Evolutionary conservation across 1,139 yeast species (phyloP).

Genomic region (Hanseniaspora sp.): DNA sequence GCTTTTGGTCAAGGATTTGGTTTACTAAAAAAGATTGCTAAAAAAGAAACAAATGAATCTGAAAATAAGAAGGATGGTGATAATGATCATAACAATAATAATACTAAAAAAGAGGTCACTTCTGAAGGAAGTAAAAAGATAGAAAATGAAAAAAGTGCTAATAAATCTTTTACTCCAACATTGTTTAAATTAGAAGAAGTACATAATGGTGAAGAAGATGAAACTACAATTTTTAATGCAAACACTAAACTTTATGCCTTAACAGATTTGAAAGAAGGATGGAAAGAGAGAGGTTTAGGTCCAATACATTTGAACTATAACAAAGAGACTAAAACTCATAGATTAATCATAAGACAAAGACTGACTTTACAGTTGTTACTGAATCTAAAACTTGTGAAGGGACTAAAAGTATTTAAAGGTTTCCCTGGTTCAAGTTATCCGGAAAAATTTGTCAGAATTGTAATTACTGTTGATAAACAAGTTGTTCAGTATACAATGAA

Average conservation of each 20-base stretch:
- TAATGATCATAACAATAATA: conserved; percentile 13
- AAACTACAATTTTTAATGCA: conserved; percentile 53
- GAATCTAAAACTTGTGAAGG: conserved; percentile 54
- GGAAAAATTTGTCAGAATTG: conserved; percentile 69
- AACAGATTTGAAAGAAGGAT: conserved; percentile 54
- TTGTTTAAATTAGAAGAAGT: conserved; percentile 34
- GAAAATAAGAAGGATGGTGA: conserved; percentile 21
- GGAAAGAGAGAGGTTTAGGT: conserved; percentile 96
- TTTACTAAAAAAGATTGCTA: conserved; percentile 33
- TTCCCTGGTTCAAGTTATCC: conserved; percentile 73
- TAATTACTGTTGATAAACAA: conserved; percentile 44
- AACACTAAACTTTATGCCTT: conserved; percentile 74
- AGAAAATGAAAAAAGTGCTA: conserved; percentile 11
- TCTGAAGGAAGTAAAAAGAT: neutral
- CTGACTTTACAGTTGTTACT: conserved; percentile 75
- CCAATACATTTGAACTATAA: conserved; percentile 63
- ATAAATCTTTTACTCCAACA: conserved; percentile 11
- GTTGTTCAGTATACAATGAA: conserved; percentile 79
- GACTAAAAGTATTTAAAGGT: conserved; percentile 58
- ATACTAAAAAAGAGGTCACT: conserved; percentile 9
- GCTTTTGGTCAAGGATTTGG: conserved; percentile 52
- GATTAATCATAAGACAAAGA: conserved; percentile 85
- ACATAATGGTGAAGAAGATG: conserved; percentile 86
- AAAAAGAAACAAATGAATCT: conserved; percentile 42
- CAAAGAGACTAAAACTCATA: conserved; percentile 30